Evolutionary conservation across 2,329 filamentous ascomycete genomes (phyloP), one percentile per base, ranked within the genome.

Genomic region (Dothistroma septosporum): DNA sequence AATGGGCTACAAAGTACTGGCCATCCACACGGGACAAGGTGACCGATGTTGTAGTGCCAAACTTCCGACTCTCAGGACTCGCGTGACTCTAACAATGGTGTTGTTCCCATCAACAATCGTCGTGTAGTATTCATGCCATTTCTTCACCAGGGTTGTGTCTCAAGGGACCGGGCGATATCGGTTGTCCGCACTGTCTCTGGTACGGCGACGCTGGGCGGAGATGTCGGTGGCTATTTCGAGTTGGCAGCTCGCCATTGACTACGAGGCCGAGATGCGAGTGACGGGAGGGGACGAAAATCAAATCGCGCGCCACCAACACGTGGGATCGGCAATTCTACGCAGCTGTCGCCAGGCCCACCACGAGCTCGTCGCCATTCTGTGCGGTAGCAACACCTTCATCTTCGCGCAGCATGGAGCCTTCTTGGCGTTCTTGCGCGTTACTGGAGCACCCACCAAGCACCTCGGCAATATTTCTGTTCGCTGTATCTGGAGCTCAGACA

Each of bases 1-100:
- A 85, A 67, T 85, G 82, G 83, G 80, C 78, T 0, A 72, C 82
- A 60, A 83, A 83, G 63, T 83, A 82, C 72, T 84, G 79, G 79
- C 80, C 80, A 0, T 80, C 77, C 1, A 80, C 78, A 1, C 77
- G 77, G 8, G 64, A 64, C 1, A 70, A 73, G 0, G 75, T 80
- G 1, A 72, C 73, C 33, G 78, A 84, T 68, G 78, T 82, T 66
- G 75, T 85, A 32, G 75, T 6, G 24, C 24, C 24, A 28, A 6
- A 3, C 24, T 28, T 6, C 24, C 24, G 6, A 6, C 6, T 6
- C 3, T 28, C 24, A 28, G 24, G 24, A 28, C 24, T 28, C 24
- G 24, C 24, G 24, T 28, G 24, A 28, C 2, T 28, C 24, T 28
- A 2, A 3, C 24, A 28, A 28, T 28, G 3, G 24, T 28, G 24